A percentile compares a stretch with the other conserved stretches of the same genome.
Evolutionary conservation across 208 protist species (phyloP).

Genomic region (Crithidia acanthocephali): DNA sequence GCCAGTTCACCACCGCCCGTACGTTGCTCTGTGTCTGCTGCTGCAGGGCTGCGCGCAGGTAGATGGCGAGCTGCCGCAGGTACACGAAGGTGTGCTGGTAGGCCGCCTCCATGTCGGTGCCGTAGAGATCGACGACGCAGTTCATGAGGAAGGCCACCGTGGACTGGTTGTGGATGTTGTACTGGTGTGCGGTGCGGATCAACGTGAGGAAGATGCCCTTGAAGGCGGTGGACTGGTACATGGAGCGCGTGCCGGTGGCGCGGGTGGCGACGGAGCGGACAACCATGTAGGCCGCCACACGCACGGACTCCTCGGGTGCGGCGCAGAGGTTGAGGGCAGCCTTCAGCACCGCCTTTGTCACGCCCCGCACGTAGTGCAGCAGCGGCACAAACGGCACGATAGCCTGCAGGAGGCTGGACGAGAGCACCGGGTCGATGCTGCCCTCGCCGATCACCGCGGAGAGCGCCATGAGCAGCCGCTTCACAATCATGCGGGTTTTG

Average conservation of each 20-base stretch:
- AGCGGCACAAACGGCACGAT: slow-evolving; percentile 86
- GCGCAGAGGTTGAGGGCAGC: slow-evolving; percentile 73
- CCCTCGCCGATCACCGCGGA: slow-evolving; percentile 66
- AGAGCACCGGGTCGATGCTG: slow-evolving; percentile 65
- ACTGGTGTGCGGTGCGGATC: slow-evolving; percentile 83
- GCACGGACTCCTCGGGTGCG: slow-evolving; percentile 77
- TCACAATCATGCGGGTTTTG: slow-evolving; percentile 78
- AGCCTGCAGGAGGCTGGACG: slow-evolving; percentile 69
- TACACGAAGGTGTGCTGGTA: slow-evolving; percentile 98
- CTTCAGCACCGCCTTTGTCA: slow-evolving; percentile 81
- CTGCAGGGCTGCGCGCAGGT: slow-evolving; percentile 94
- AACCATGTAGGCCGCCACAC: slow-evolving; percentile 86
- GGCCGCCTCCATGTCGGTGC: slow-evolving; percentile 90
- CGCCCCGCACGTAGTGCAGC: slow-evolving; percentile 88
- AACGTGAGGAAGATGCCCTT: slow-evolving; percentile 95
- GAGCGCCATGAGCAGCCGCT: slow-evolving; percentile 74
- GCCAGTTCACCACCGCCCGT: slow-evolving; percentile 97
- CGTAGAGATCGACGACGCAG: slow-evolving; percentile 96
- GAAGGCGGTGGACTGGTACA: slow-evolving; percentile 92
- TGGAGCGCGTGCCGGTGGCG: slow-evolving; percentile 84
- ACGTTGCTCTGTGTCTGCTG: slow-evolving; percentile 92
- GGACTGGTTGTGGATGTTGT: slow-evolving; percentile 78
- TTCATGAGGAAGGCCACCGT: slow-evolving; percentile 94
- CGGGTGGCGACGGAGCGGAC: slow-evolving; percentile 89
- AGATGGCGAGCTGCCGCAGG: slow-evolving; percentile 97